phyloP scores from a whole-genome alignment of 306 rosid genomes.

The Quercus cerris region DNA sequence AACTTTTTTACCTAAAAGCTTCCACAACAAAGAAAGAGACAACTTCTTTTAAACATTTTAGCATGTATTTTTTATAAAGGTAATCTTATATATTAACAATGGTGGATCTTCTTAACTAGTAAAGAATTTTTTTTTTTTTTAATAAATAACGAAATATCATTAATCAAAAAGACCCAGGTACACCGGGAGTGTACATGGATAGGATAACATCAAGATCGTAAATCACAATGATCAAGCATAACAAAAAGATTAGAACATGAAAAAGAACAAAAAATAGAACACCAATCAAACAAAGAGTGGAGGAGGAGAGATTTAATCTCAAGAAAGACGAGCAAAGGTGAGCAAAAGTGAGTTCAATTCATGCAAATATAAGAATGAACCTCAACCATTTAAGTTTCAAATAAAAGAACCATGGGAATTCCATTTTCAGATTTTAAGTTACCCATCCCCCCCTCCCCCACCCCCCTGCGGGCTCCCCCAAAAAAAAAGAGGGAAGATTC shows the following conservation, averaged over 20 bases:
- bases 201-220: too few species aligned
- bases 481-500: constrained; percentile 9
- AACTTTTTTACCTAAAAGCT: not conserved
- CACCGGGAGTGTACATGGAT: too few species aligned
- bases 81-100: not conserved
- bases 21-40: not conserved
- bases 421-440: not conserved
- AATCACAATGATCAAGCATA: too few species aligned
- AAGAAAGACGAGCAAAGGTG: not conserved
- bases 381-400: not conserved
- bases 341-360: not conserved
- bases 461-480: too few species aligned
- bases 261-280: too few species aligned
- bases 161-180: too few species aligned
- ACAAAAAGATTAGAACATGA: too few species aligned
- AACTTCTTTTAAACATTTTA: not conserved
- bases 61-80: not conserved
- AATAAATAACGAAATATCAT: too few species aligned
- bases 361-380: not conserved
- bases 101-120: not conserved
- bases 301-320: too few species aligned
- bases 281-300: too few species aligned
- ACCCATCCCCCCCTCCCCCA: not conserved
- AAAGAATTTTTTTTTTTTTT: not conserved
- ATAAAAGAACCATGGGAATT: not conserved